A percentile compares a stretch with the other conserved stretches of the same genome.
Conservation (phyloP, 1,284 basidiomycete species). For the Cutaneotrichosporon sp. region DNA sequence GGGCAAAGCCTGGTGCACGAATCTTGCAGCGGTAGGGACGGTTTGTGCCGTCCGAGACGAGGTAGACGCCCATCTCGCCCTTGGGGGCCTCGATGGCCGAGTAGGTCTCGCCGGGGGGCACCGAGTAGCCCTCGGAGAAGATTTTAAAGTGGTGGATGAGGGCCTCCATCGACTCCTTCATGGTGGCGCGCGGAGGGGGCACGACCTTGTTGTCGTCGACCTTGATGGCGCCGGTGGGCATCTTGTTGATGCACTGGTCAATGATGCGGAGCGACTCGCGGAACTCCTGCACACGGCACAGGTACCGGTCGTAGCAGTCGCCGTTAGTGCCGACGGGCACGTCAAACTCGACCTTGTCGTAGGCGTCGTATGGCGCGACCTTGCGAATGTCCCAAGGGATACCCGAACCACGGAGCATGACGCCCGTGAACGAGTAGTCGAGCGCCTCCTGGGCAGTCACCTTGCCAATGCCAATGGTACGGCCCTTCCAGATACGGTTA, state of each 20-base stretch:
- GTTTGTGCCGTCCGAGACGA: slow-evolving; percentile 88
- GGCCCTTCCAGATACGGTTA: slow-evolving; percentile 96
- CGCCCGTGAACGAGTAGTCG: slow-evolving; percentile 91
- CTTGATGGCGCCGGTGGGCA: slow-evolving; percentile 87
- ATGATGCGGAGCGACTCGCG: slow-evolving; percentile 89
- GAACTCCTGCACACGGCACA: slow-evolving; percentile 98
- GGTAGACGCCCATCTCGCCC: slow-evolving; percentile 96
- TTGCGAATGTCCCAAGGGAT: slow-evolving; percentile 94
- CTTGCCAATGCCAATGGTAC: slow-evolving; percentile 84
- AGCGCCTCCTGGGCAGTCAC: slow-evolving; percentile 90
- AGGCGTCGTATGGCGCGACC: slow-evolving; percentile 91
- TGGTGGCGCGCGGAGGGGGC: slow-evolving; percentile 91
- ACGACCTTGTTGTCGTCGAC: slow-evolving; percentile 97
- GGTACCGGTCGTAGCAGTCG: slow-evolving; percentile 79
- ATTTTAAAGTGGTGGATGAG: slow-evolving; percentile 99
- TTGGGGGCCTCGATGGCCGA: slow-evolving; percentile 97
- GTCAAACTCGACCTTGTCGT: slow-evolving; percentile 97
- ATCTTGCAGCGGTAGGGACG: slow-evolving; percentile 92
- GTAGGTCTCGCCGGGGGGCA: slow-evolving; percentile 97
- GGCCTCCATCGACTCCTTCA: slow-evolving; percentile 99
- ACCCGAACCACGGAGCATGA: slow-evolving; percentile 93
- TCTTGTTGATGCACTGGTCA: slow-evolving; percentile 90
- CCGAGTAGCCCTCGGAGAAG: slow-evolving; percentile 94
- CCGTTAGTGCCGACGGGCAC: slow-evolving; percentile 93
- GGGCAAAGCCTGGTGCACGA: slow-evolving; percentile 87